phyloP scores from a whole-genome alignment of 257 asterid genomes.

The Catharanthus roseus region DNA sequence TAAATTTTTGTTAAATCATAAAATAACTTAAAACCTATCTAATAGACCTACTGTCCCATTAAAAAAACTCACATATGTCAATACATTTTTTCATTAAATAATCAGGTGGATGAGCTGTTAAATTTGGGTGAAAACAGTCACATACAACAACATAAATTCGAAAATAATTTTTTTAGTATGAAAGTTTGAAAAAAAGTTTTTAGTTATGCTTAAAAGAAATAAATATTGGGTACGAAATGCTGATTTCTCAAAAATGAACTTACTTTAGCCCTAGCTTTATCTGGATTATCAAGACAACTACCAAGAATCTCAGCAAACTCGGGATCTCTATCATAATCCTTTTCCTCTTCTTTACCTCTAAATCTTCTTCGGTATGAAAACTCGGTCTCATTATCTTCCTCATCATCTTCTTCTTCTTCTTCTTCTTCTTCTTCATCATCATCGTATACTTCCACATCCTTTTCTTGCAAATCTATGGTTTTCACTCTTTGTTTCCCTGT shows the following conservation, averaged over 20 bases:
- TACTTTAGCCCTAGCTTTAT: conserved; percentile 75
- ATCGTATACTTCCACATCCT: conserved; percentile 20
- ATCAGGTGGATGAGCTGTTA: no score
- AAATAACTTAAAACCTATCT: no score
- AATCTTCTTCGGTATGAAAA: conserved; percentile 34
- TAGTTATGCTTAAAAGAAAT: no score
- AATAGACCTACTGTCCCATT: no score
- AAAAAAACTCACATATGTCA: no score
- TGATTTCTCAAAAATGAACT: conserved; percentile 24
- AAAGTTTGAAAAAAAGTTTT: no score
- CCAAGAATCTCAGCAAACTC: conserved; percentile 92
- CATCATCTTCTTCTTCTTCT: conserved; percentile 25
- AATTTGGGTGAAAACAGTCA: no score
- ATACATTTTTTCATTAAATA: no score
- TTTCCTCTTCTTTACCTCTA: conserved; percentile 42
- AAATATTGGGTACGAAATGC: no score
- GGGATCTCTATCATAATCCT: conserved; percentile 81
- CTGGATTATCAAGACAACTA: conserved; percentile 66
- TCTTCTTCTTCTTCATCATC: conserved; percentile 22
- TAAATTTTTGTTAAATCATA: no score
- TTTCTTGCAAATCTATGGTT: conserved; percentile 24
- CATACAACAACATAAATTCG: no score
- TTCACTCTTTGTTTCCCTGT: conserved; percentile 15
- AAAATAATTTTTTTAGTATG: no score
- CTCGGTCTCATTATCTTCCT: conserved; percentile 29